Percentiles rank a stretch among this genome's conserved stretches.
These are phyloP conservation scores for Neohortaea acidophila DNA, from an alignment of 495 filamentous ascomycete species.

Conservation along the genomic window DNA sequence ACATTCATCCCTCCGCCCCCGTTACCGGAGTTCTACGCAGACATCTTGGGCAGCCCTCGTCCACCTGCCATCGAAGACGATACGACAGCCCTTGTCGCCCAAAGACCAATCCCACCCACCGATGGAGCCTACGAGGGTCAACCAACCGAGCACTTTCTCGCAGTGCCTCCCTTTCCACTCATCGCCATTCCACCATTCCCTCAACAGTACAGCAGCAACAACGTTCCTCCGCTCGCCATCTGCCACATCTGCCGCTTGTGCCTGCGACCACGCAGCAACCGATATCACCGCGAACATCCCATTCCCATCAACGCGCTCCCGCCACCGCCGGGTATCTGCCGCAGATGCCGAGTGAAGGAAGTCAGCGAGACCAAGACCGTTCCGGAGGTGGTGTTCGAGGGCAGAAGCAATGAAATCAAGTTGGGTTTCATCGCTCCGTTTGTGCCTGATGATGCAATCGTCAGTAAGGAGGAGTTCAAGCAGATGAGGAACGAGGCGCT, in stretches of 20 bases:
- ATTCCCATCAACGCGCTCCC: conserved; percentile 17
- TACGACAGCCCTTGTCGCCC: background rate
- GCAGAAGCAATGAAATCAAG: conserved; percentile 11
- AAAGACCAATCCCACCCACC: background rate
- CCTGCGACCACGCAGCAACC: conserved; percentile 12
- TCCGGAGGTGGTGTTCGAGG: conserved; percentile 1
- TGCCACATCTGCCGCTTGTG: conserved; percentile 19
- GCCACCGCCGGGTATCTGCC: conserved; percentile 16
- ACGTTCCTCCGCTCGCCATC: conserved; percentile 14
- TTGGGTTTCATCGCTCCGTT: conserved; percentile 8
- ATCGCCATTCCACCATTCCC: background rate
- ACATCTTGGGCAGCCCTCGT: background rate
- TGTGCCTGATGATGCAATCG: conserved; percentile 8
- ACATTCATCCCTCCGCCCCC: conserved; percentile 13
- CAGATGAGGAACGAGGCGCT: background rate
- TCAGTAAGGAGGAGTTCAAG: conserved; percentile 8
- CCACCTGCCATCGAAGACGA: background rate
- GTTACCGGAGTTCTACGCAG: conserved; percentile 13
- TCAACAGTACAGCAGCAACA: background rate
- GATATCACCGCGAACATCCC: conserved; percentile 15
- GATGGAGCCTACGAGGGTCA: conserved; percentile 2
- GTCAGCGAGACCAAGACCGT: conserved; percentile 8
- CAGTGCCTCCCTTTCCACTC: background rate
- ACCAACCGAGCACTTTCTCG: background rate
- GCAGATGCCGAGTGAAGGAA: conserved; percentile 13